Conservation (phyloP, 148 eudicot genomes). For the Rhododendron henanense region DNA sequence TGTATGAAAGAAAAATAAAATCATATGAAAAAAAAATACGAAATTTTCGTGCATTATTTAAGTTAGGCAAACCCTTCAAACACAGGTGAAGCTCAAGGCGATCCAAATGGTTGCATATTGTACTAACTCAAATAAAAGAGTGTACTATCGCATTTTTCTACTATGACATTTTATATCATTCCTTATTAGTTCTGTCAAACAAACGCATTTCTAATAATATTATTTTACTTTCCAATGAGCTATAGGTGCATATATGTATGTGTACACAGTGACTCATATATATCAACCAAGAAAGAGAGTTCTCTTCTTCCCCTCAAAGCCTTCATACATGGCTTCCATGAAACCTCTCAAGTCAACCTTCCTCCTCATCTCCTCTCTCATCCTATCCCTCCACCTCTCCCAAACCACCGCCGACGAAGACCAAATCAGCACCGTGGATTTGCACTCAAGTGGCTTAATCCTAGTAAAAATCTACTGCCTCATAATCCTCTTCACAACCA, state of each 20-base stretch:
- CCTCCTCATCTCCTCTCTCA: conserved; percentile 9
- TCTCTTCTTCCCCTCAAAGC: too few relatives aligned
- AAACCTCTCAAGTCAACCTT: conserved; percentile 36
- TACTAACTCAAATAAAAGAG: background rate
- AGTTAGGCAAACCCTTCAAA: too few relatives aligned
- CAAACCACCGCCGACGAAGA: conserved; percentile 45
- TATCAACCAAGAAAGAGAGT: too few relatives aligned
- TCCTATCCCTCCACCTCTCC: conserved; percentile 34
- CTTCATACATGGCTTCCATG: conserved; percentile 27
- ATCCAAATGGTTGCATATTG: background rate
- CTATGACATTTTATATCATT: background rate
- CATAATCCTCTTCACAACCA: conserved; percentile 54
- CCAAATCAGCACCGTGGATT: conserved; percentile 11
- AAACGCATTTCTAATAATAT: too few relatives aligned
- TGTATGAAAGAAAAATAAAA: too few relatives aligned
- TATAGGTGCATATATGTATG: background rate
- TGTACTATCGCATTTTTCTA: background rate
- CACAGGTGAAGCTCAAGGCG: too few relatives aligned
- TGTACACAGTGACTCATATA: too few relatives aligned
- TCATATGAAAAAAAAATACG: too few relatives aligned
- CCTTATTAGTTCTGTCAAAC: too few relatives aligned
- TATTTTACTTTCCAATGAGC: background rate
- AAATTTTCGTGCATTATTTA: too few relatives aligned
- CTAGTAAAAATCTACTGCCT: conserved; percentile 64
- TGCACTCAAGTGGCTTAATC: conserved; percentile 38